Evolutionary conservation across 1,284 basidiomycete genomes (phyloP), one percentile per base, ranked within the genome.

Genomic region (Irpex sp.): DNA sequence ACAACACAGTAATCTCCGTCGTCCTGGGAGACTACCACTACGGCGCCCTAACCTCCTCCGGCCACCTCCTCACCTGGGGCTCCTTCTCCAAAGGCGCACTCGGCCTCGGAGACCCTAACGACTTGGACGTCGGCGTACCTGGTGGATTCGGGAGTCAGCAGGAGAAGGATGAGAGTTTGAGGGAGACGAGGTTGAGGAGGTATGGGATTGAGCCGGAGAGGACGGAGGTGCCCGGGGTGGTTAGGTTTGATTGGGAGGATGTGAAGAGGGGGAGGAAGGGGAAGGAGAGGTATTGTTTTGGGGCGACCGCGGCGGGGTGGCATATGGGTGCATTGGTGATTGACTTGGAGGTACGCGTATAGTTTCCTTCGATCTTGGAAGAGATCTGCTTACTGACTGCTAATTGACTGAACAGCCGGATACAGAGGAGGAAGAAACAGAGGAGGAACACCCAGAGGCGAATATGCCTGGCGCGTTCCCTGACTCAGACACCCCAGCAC

Each of bases 21-120:
- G 87, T 89, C 7, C 81, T 94, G 56, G 96, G 96, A 4, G 94
- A 97, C 75, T 96, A 95, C 74, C 95, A 97, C 77, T 88, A 81
- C 70, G 92, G 88, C 31, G 94, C 96, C 0, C 80, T 97, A 65
- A 95, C 93, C 1, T 80, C 85, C 49, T 75, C 81, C 31, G 96
- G 95, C 11, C 84, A 88, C 68, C 79, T 97, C 26, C 79, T 91
- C 49, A 92, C 93, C 5, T 98, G 95, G 94, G 96, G 96, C 13
- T 70, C 78, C 49, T 93, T 88, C 73, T 88, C 86, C 19, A 75
- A 78, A 37, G 94, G 95, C 21, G 94, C 94, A 2, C 79, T 96
- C 47, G 95, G 95, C 0, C 81, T 96, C 1, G 94, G 93, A 13
- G 85, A 91, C 74, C 90, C 91, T 1, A 75, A 74, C 3, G 70